phyloP scores from a whole-genome alignment of 2,329 filamentous ascomycete species.

The Pseudofabraea citricarpa region DNA sequence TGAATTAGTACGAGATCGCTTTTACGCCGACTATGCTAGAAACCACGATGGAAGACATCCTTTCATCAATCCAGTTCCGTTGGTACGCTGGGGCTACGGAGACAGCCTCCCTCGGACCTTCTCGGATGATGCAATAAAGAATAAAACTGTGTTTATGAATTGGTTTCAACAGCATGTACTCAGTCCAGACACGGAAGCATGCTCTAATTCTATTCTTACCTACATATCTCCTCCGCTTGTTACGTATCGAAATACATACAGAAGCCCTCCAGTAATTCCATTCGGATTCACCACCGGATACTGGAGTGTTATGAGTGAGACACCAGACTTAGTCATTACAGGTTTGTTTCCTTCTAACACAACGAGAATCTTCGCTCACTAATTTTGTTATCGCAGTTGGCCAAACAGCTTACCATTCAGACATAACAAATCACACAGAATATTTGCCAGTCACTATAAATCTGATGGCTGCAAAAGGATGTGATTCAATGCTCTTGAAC shows the following conservation, averaged over 20 bases:
- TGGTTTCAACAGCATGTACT: constrained; percentile 6
- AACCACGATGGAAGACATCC: constrained; percentile 37
- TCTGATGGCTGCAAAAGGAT: constrained; percentile 53
- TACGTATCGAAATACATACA: constrained; percentile 40
- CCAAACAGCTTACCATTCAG: constrained; percentile 37
- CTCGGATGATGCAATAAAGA: not conserved
- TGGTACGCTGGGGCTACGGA: constrained; percentile 40
- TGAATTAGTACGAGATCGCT: constrained; percentile 36
- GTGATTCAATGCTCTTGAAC: constrained; percentile 53
- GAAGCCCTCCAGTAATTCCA: constrained; percentile 36
- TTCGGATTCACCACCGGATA: constrained; percentile 38
- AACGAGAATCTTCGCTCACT: not conserved
- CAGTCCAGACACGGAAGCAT: constrained; percentile 1
- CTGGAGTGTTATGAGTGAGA: constrained; percentile 42
- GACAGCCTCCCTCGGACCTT: constrained; percentile 27
- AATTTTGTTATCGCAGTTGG: constrained; percentile 12
- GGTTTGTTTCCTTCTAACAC: constrained; percentile 15
- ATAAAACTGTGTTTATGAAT: constrained; percentile 6
- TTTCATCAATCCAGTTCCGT: constrained; percentile 42
- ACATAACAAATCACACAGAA: constrained; percentile 42
- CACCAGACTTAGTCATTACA: constrained; percentile 40
- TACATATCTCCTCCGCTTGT: constrained; percentile 40
- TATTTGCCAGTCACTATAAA: constrained; percentile 53
- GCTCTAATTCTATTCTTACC: constrained; percentile 32
- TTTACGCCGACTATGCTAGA: constrained; percentile 41